Base-by-base conservation (phyloP, 495 filamentous ascomycete genomes). In the Penicillium pancosmium region DNA sequence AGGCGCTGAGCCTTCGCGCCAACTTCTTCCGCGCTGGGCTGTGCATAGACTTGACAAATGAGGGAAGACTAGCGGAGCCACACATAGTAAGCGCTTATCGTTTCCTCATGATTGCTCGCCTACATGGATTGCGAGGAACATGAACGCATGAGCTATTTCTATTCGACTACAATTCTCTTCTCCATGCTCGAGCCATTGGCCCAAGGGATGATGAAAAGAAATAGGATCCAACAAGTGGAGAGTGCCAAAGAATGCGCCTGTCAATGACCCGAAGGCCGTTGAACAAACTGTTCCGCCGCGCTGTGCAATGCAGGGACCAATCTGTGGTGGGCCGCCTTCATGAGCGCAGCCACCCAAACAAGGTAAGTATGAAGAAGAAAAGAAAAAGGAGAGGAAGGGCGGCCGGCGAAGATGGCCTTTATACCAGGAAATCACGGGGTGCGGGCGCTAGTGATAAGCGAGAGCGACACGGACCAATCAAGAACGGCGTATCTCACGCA, bases 241-340 rank as follows among this genome's bases (percentile, higher is more conserved):
- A 69, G 80, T 80, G 87, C 80, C 85, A 88, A 88, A 89, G 86
- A 88, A 88, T 88, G 70, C 84, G 83, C 84, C 81, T 81, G 78
- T 82, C 80, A 85, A 80, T 83, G 82, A 82, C 82, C 86, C 85
- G 83, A 84, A 88, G 75, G 79, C 83, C 81, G 82, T 80, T 86
- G 80, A 83, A 84, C 80, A 71, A 73, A 80, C 75, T 79, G 81
- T 74, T 84, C 78, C 83, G 74, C 86, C 86, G 78, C 86, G 85
- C 64, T 88, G 86, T 89, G 86, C 86, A 87, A 89, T 90, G 86
- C 82, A 88, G 85, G 85, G 76, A 83, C 86, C 80, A 80, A 79
- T 72, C 72, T 73, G 78, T 85, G 79, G 79, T 76, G 76, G 64
- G 73, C 80, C 73, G 79, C 74, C 75, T 82, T 84, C 76, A 73